These are phyloP conservation scores for Fraxinus xanthoxyloides DNA, from an alignment of 305 asterid genomes.

Conservation along the genomic window DNA sequence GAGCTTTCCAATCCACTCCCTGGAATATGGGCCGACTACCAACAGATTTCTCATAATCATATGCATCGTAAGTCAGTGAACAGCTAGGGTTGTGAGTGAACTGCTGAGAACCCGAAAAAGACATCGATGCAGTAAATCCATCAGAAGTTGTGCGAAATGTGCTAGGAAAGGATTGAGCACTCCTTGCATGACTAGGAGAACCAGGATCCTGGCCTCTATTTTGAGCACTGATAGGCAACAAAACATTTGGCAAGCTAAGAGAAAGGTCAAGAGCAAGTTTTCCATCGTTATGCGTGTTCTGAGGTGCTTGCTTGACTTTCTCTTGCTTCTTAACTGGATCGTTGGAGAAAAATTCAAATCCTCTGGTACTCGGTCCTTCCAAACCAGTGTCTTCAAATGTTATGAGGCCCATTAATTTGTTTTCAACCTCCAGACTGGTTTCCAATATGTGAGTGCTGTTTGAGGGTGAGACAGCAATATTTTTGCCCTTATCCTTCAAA, in stretches of 20 bases:
- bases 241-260: constrained; percentile 92
- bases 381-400: constrained; percentile 43
- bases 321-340: constrained; percentile 76
- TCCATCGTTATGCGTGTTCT: constrained; percentile 60
- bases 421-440: constrained; percentile 43
- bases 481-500: constrained; percentile 73
- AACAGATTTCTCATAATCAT: constrained; percentile 88
- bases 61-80: constrained; percentile 66
- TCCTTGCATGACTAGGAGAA: constrained; percentile 86
- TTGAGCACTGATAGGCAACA: constrained; percentile 72
- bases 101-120: constrained; percentile 92
- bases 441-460: constrained; percentile 28
- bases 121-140: constrained; percentile 87
- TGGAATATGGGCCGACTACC: constrained; percentile 87
- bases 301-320: constrained; percentile 42
- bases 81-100: constrained; percentile 96
- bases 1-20: constrained; percentile 95
- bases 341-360: constrained; percentile 73
- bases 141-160: constrained; percentile 76
- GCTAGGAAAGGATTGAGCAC: constrained; percentile 80
- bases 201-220: constrained; percentile 57
- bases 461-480: constrained; percentile 44
- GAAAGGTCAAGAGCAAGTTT: constrained; percentile 89
- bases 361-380: constrained; percentile 72
- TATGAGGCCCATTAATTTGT: constrained; percentile 35